Conservation (phyloP, 78 protist species). For the Dictyostelium brefeldianum region DNA sequence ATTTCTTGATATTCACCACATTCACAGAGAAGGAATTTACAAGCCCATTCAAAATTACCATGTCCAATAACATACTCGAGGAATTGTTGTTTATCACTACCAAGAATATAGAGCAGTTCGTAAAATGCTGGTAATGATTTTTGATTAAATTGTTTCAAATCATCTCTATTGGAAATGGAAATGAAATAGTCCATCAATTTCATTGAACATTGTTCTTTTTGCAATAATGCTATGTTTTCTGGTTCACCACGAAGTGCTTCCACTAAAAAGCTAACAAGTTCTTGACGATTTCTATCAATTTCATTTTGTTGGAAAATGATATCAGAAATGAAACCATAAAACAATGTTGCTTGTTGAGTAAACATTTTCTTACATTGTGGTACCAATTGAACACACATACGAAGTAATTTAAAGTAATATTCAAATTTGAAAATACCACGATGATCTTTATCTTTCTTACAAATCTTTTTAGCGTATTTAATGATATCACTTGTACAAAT, state of each 20-base stretch:
- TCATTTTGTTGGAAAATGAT: conserved; percentile 23
- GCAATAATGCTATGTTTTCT: conserved; percentile 3
- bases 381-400: neutral
- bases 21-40: conserved; percentile 32
- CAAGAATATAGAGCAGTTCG: conserved; percentile 15
- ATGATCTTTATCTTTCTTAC: conserved; percentile 38
- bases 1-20: conserved; percentile 53
- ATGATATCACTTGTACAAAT: neutral
- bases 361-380: neutral
- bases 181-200: conserved; percentile 72
- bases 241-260: conserved; percentile 19
- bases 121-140: conserved; percentile 59
- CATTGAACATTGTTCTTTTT: conserved; percentile 2
- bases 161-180: conserved; percentile 56
- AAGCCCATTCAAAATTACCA: conserved; percentile 49
- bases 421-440: conserved; percentile 18
- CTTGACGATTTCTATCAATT: conserved; percentile 70
- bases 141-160: conserved; percentile 62
- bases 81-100: neutral
- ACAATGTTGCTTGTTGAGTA: neutral
- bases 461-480: conserved; percentile 7
- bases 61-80: conserved; percentile 13
- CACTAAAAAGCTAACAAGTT: conserved; percentile 29
- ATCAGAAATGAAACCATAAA: neutral
- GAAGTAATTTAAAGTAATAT: conserved; percentile 27